phyloP scores from a whole-genome alignment of 495 filamentous ascomycete species.

The Aspergillus ellipticus region DNA sequence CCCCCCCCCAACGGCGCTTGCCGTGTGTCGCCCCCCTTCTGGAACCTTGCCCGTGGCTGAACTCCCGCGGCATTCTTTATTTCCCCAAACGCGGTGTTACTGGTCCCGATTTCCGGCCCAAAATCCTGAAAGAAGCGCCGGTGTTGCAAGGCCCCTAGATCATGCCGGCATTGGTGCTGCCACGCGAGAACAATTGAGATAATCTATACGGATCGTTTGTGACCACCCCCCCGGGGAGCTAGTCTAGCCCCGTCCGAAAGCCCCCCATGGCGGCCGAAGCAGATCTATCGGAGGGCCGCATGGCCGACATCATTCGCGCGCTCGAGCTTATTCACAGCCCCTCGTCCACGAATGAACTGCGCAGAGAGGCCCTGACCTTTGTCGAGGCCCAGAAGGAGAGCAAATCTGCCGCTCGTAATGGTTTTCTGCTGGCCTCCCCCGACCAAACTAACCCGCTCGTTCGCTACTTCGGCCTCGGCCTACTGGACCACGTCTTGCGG shows the following conservation, averaged over 20 bases:
- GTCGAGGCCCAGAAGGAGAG: slow-evolving; percentile 79
- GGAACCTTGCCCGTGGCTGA: neutral
- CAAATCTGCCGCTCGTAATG: slow-evolving; percentile 73
- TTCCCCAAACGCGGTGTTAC: neutral
- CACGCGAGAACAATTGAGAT: neutral
- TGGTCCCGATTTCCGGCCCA: neutral
- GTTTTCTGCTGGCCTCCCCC: slow-evolving; percentile 77
- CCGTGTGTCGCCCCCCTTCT: neutral
- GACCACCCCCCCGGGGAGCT: neutral
- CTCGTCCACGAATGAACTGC: slow-evolving; percentile 75
- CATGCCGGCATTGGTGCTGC: slow-evolving; percentile 13
- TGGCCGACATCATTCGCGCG: slow-evolving; percentile 68
- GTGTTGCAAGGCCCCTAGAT: neutral
- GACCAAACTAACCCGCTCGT: slow-evolving; percentile 70
- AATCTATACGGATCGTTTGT: neutral
- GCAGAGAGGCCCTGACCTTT: slow-evolving; percentile 74
- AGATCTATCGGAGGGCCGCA: slow-evolving; percentile 36
- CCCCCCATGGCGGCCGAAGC: slow-evolving; percentile 38
- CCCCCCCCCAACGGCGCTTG: neutral
- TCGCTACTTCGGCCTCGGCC: slow-evolving; percentile 86
- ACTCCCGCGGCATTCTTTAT: neutral
- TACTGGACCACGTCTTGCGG: slow-evolving; percentile 83
- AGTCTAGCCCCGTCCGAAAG: neutral
- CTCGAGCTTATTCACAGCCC: slow-evolving; percentile 82
- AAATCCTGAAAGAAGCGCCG: neutral